Evolutionary conservation across 2,329 filamentous ascomycete genomes (phyloP), one percentile per base, ranked within the genome.

Genomic region (Trichoderma arundinaceum): DNA sequence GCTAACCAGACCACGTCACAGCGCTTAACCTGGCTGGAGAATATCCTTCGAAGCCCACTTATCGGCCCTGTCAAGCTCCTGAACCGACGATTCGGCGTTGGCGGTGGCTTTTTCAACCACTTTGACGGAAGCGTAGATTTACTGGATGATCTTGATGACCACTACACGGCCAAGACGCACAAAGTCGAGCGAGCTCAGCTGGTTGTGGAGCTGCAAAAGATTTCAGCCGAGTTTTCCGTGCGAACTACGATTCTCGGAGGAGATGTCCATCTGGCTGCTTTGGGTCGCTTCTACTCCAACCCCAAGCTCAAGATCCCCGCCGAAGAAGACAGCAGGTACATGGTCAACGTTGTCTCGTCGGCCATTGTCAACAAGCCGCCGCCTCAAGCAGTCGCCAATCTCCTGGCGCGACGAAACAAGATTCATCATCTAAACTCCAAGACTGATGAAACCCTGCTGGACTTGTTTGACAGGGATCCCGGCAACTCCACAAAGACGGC

Each of bases 351-450:
- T 19, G 86, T 98, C 61, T 96, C 93, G 6, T 97, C 94, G 0
- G 94, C 94, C 38, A 98, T 99, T 73, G 94, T 96, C 70, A 97
- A 99, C 76, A 94, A 94, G 72, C 95, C 95, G 2, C 92, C 94
- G 13, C 92, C 94, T 1, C 88, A 90, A 76, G 94, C 80, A 71
- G 90, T 99, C 74, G 93, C 93, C 10, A 96, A 99, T 76, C 86
- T 97, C 54, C 84, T 99, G 62, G 94, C 96, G 66, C 89, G 90
- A 74, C 86, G 95, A 67, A 98, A 98, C 82, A 97, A 89, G 79
- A 86, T 90, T 57, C 88, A 91, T 72, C 88, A 90, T 70, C 78
- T 91, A 56, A 85, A 90, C 75, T 72, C 76, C 35, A 79, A 92
- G 64, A 99, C 95, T 0, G 92, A 97, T 72, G 95, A 99, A 80